Evolutionary conservation across 768 basidiomycete genomes (phyloP), one percentile per base, ranked within the genome.

Genomic region (Macrolepiota albuminosa): DNA sequence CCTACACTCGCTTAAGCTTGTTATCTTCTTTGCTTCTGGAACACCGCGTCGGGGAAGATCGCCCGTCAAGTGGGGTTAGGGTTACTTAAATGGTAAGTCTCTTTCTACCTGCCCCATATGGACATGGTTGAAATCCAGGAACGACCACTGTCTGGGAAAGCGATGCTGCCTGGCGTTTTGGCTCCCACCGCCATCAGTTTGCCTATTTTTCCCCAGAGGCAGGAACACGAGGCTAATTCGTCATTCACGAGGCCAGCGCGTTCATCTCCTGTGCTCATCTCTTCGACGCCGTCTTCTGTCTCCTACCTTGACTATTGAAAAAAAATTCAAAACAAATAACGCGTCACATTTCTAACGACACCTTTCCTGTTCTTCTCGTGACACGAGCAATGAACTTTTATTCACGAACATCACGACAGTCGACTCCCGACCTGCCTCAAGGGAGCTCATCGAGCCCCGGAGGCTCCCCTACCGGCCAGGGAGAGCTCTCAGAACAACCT

Each of bases 151-250:
- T 50, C 58, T 56, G 55, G 51, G 29, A 50, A 61, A 45, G 18
- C 29, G 48, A 26, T 26, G 26, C 24, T 26, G 24, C 53, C 58
- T 64, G 61, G 61, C 43, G 45, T 56, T 59, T 62, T 61, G 66
- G 47, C 59, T 64, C 59, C 62, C 62, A 62, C 64, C 52, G 58
- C 64, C 68, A 63, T 61, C 62, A 61, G 43, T 62, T 60, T 61
- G 50, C 61, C 61, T 64, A 11, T 31, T 59, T 53, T 64, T 68
- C 67, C 68, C 74, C 72, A 68, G 69, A 78, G 76, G 71, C 70
- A 75, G 72, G 71, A 64, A 75, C 80, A 81, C 80, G 80, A 81
- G 79, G 80, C 74, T 66, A 66, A 63, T 70, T 70, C 66, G 70
- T 70, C 69, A 67, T 67, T 72, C 79, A 81, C 80, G 80, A 81